phyloP scores from a whole-genome alignment of 257 asterid genomes.

The Rubia yunnanensis region DNA sequence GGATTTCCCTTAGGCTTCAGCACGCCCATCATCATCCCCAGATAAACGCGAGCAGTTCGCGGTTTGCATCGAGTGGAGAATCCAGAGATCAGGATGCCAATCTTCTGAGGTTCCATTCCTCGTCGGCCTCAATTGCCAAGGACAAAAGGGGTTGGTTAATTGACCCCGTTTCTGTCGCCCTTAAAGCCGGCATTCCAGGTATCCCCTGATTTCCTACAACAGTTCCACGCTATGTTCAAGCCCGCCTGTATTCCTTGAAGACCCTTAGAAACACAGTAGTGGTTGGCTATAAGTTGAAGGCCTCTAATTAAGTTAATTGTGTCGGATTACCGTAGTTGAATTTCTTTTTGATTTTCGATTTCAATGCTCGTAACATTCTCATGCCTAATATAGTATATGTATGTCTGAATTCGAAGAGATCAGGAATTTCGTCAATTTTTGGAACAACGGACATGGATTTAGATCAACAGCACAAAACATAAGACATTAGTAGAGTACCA shows the following conservation, averaged over 20 bases:
- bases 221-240: slow-evolving; percentile 18
- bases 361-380: neutral
- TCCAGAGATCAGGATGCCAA: slow-evolving; percentile 37
- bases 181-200: slow-evolving; percentile 50
- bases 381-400: neutral
- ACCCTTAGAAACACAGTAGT: neutral
- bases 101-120: slow-evolving; percentile 42
- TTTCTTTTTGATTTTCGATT: neutral
- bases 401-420: neutral
- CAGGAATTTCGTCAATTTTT: neutral
- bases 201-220: slow-evolving; percentile 5
- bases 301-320: too few relatives aligned
- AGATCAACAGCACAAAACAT: neutral
- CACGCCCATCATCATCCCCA: slow-evolving; percentile 17
- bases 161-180: slow-evolving; percentile 61
- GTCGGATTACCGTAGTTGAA: too few relatives aligned
- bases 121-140: slow-evolving; percentile 46
- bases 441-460: neutral
- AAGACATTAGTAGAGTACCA: neutral
- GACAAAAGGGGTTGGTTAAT: slow-evolving; percentile 92
- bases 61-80: neutral
- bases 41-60: slow-evolving; percentile 2
- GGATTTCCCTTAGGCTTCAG: slow-evolving; percentile 77
- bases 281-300: neutral
- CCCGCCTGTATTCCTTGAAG: neutral